A percentile compares a stretch with the other conserved stretches of the same genome.
phyloP scores from a whole-genome alignment of 257 asterid species.

The Ocimum tenuiflorum region DNA sequence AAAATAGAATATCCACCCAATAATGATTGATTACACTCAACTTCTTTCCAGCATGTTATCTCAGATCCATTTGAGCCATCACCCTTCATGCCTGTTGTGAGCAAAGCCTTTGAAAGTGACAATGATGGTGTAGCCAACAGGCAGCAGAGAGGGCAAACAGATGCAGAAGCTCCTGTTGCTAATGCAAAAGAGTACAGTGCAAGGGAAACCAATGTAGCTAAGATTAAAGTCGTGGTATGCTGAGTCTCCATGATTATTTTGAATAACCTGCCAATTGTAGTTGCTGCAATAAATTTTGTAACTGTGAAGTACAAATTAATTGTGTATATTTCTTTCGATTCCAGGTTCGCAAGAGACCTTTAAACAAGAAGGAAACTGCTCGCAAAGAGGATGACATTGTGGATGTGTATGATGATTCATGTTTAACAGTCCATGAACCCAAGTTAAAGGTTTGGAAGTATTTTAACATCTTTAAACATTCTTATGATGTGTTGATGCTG shows the following conservation, averaged over 20 bases:
- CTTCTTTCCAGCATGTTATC: slow-evolving; percentile 72
- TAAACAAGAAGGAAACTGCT: slow-evolving; percentile 82
- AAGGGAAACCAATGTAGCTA: slow-evolving; percentile 90
- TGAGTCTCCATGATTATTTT: slow-evolving; percentile 4
- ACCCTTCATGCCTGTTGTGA: slow-evolving; percentile 85
- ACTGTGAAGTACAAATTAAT: slow-evolving; percentile 9
- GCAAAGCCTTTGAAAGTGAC: slow-evolving; percentile 63
- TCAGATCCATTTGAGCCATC: slow-evolving; percentile 93
- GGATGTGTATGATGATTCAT: slow-evolving; percentile 62
- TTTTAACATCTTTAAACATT: slow-evolving; percentile 5
- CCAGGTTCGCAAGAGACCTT: slow-evolving; percentile 96
- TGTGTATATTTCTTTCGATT: slow-evolving; percentile 11
- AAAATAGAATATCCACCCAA: slow-evolving; percentile 14
- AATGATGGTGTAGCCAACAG: slow-evolving; percentile 46
- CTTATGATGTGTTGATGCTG: slow-evolving; percentile 6
- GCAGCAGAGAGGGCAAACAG: slow-evolving; percentile 50
- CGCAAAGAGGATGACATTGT: slow-evolving; percentile 93
- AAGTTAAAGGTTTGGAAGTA: slow-evolving; percentile 64
- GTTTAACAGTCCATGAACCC: slow-evolving; percentile 81
- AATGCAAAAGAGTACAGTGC: slow-evolving; percentile 53
- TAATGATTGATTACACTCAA: slow-evolving; percentile 18
- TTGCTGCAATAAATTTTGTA: slow-evolving; percentile 9
- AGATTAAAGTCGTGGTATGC: slow-evolving; percentile 94
- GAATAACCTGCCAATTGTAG: slow-evolving; percentile 11
- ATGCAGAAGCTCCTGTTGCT: slow-evolving; percentile 49